Evolutionary conservation across 2,329 filamentous ascomycete genomes (phyloP), one percentile per base, ranked within the genome.

Genomic region (Fusarium kyushuense): DNA sequence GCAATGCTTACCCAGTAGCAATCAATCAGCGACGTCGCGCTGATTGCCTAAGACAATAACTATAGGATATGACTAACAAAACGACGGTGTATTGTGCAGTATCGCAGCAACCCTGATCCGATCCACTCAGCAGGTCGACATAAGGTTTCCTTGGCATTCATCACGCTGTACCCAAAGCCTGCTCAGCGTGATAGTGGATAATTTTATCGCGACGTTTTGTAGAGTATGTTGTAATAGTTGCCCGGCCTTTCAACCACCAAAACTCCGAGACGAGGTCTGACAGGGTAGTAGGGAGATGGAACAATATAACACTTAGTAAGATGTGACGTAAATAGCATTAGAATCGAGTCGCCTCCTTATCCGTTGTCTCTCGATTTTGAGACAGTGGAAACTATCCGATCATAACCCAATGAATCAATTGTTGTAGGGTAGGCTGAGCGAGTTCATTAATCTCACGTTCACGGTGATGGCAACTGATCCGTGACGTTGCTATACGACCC

Each of bases 281-380:
- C 57, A 48, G 23, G 46, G 40, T 38, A 52, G 38, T 41, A 46
- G 40, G 41, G 42, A 40, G 38, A 55, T 49, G 25, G 45, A 60
- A 38, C 30, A 51, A 45, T n/a, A 58, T 19, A 17, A 25, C 27
- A n/a, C 43, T 25, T 42, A 30, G 23, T 47, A 54, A 46, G 36
- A 33, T 45, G 36, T 66, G 70, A 67, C 60, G 48, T 69, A 69
- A n/a, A 64, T 65, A 41, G 51, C 40, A 64, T 51, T 32, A 48
- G 36, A 48, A 41, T 23, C 57, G 43, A 51, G 29, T 42, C 49
- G 57, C 52, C 46, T 55, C 36, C 51, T 60, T 48, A 16, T 49
- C 36, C 27, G 27, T 21, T 51, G 27, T 32, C 23, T 42, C 17
- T 27, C 36, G 21, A 12, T 38, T 25, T 21, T 56, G 30, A 63